Conservation (phyloP, 2,329 filamentous ascomycete species). For the Endoconidiophora polonica region DNA sequence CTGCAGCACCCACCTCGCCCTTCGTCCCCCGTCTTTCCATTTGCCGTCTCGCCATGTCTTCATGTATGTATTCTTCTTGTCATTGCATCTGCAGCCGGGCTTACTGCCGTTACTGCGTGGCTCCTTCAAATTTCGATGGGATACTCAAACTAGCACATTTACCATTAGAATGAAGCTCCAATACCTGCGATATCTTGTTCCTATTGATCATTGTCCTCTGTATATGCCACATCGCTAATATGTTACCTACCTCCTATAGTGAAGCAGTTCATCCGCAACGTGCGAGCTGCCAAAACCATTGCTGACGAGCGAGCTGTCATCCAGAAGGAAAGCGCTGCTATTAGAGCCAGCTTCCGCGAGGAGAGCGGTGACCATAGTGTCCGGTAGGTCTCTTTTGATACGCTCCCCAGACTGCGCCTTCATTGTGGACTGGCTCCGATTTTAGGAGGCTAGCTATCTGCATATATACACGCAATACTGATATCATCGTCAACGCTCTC, state of each 20-base stretch:
- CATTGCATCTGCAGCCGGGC: not conserved
- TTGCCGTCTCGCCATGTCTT: slow-evolving; percentile 11
- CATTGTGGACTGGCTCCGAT: not conserved
- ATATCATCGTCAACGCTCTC: not conserved
- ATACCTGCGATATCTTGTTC: not conserved
- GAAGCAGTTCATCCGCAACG: slow-evolving; percentile 99
- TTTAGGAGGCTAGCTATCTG: not conserved
- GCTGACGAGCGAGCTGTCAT: slow-evolving; percentile 97
- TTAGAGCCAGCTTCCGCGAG: slow-evolving; percentile 92
- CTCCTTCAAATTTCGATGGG: not conserved
- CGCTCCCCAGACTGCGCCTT: not conserved
- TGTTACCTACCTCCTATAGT: slow-evolving; percentile 35
- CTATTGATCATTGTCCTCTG: not conserved
- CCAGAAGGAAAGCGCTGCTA: slow-evolving; percentile 96
- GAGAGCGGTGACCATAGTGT: slow-evolving; percentile 85
- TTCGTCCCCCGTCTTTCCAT: not conserved
- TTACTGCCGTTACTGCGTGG: not conserved
- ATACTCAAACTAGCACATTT: too few species aligned
- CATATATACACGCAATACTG: too few species aligned
- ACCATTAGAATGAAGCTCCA: not conserved
- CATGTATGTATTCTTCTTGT: slow-evolving; percentile 9
- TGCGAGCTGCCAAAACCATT: slow-evolving; percentile 95
- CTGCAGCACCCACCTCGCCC: not conserved
- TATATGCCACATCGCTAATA: slow-evolving; percentile 5
- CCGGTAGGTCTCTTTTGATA: slow-evolving; percentile 37